A percentile compares a stretch with the other conserved stretches of the same genome.
phyloP scores from a whole-genome alignment of 2,329 filamentous ascomycete genomes.

The Aspergillus texensis region DNA sequence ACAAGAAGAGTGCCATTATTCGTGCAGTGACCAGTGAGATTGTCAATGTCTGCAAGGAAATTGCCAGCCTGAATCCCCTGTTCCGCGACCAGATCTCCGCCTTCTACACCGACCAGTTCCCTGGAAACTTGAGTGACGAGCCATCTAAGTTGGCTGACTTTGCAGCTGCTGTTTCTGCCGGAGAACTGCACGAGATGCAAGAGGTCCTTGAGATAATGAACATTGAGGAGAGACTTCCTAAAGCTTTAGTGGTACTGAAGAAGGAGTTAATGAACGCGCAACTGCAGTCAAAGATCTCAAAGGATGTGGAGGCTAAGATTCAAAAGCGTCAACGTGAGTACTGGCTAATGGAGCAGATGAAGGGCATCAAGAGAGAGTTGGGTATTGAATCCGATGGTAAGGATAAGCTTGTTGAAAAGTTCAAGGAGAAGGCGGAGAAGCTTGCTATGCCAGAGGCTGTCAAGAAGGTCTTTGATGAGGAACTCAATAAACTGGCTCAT shows the following conservation, averaged over 20 bases:
- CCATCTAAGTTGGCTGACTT: slow-evolving; percentile 96
- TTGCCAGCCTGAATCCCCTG: slow-evolving; percentile 87
- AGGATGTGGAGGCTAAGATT: slow-evolving; percentile 96
- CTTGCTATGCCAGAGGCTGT: slow-evolving; percentile 96
- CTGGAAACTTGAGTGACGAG: slow-evolving; percentile 92
- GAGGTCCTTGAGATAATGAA: slow-evolving; percentile 87
- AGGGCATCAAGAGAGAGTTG: slow-evolving; percentile 91
- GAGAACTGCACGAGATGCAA: slow-evolving; percentile 88
- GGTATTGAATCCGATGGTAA: slow-evolving; percentile 98
- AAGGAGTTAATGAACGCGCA: slow-evolving; percentile 99
- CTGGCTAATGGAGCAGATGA: slow-evolving; percentile 99
- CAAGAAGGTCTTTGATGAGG: slow-evolving; percentile 96
- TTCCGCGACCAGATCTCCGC: slow-evolving; percentile 98
- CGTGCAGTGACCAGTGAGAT: slow-evolving; percentile 95
- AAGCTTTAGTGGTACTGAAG: slow-evolving; percentile 88
- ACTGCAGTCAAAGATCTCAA: slow-evolving; percentile 93
- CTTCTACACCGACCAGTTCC: slow-evolving; percentile 92
- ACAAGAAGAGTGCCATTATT: slow-evolving; percentile 86
- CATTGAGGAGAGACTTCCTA: slow-evolving; percentile 88
- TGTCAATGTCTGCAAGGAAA: slow-evolving; percentile 97
- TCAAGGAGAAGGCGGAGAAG: slow-evolving; percentile 91
- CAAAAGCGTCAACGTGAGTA: slow-evolving; percentile 97
- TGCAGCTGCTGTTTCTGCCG: slow-evolving; percentile 92
- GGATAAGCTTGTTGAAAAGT: slow-evolving; percentile 95
- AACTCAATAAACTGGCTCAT: slow-evolving; percentile 94